Percentiles rank a stretch among this genome's conserved stretches.
Evolutionary conservation across 1,139 yeast genomes (phyloP).

Genomic region (Suhomyces taliae): DNA sequence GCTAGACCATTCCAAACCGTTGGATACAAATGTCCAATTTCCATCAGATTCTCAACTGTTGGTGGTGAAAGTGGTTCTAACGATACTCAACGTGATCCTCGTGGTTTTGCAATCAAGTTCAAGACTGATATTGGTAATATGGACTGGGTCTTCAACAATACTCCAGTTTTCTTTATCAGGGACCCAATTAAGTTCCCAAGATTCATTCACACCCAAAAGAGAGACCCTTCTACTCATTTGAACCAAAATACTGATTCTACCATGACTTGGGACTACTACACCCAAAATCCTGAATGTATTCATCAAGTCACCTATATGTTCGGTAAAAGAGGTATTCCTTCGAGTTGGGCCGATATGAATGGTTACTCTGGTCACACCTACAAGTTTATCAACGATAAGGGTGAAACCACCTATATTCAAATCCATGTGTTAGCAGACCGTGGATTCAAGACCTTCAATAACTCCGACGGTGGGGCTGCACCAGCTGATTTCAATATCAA

Average conservation of each 20-base stretch:
- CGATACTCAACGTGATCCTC: constrained; percentile 59
- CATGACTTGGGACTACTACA: constrained; percentile 68
- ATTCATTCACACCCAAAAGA: constrained; percentile 64
- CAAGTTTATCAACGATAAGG: constrained; percentile 65
- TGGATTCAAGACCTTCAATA: constrained; percentile 55
- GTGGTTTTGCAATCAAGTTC: constrained; percentile 58
- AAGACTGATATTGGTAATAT: constrained; percentile 60
- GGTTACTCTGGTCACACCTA: constrained; percentile 75
- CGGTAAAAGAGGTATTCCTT: constrained; percentile 71
- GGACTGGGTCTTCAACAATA: constrained; percentile 64
- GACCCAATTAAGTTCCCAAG: constrained; percentile 61
- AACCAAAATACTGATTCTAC: constrained; percentile 59
- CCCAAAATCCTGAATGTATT: constrained; percentile 59
- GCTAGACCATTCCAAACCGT: constrained; percentile 48
- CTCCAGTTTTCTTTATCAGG: constrained; percentile 58
- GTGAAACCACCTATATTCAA: constrained; percentile 67
- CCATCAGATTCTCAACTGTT: constrained; percentile 58
- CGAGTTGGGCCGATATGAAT: constrained; percentile 63
- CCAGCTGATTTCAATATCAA: constrained; percentile 61
- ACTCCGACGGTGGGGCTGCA: constrained; percentile 65
- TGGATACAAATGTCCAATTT: constrained; percentile 49
- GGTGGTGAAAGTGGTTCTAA: constrained; percentile 61
- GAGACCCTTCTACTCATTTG: constrained; percentile 78
- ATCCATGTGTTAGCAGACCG: constrained; percentile 62
- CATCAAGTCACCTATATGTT: constrained; percentile 66